phyloP scores from a whole-genome alignment of 768 basidiomycete genomes.

The Phanerochaete carnosa region DNA sequence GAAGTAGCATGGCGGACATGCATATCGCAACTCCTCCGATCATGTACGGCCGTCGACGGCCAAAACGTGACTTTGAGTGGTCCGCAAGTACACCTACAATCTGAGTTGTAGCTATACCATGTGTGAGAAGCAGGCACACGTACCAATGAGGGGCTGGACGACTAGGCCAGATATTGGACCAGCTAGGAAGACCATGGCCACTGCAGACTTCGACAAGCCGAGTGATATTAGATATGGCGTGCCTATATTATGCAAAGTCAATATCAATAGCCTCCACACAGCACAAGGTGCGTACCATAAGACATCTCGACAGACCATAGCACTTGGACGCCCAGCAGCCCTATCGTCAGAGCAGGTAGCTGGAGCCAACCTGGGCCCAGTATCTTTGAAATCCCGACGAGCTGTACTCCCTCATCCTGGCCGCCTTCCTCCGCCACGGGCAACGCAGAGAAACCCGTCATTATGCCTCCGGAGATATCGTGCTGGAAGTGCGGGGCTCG shows the following conservation, averaged over 20 bases:
- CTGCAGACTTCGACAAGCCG: slow-evolving; percentile 79
- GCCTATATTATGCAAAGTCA: slow-evolving; percentile 31
- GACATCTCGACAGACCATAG: slow-evolving; percentile 97
- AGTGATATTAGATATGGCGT: slow-evolving; percentile 89
- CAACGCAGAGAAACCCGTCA: slow-evolving; percentile 36
- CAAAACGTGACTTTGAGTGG: slow-evolving; percentile 77
- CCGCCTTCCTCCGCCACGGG: slow-evolving; percentile 44
- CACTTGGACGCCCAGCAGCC: slow-evolving; percentile 80
- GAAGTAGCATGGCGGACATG: slow-evolving; percentile 67
- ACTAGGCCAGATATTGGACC: slow-evolving; percentile 88
- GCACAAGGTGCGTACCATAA: slow-evolving; percentile 47
- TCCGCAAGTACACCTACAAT: slow-evolving; percentile 67
- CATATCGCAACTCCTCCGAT: slow-evolving; percentile 64
- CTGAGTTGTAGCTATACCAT: neutral
- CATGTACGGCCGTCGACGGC: slow-evolving; percentile 86
- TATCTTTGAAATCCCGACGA: slow-evolving; percentile 56
- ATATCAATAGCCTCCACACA: neutral
- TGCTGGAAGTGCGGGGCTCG: slow-evolving; percentile 15
- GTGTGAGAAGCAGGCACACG: neutral
- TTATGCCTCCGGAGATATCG: slow-evolving; percentile 49
- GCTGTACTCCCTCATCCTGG: slow-evolving; percentile 31
- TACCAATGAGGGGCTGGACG: slow-evolving; percentile 87
- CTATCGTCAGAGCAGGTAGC: slow-evolving; percentile 70
- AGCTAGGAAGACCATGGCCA: slow-evolving; percentile 90
- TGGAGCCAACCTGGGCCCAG: slow-evolving; percentile 66